phyloP scores from a whole-genome alignment of 495 filamentous ascomycete species.

The Chlorociboria aeruginascens region DNA sequence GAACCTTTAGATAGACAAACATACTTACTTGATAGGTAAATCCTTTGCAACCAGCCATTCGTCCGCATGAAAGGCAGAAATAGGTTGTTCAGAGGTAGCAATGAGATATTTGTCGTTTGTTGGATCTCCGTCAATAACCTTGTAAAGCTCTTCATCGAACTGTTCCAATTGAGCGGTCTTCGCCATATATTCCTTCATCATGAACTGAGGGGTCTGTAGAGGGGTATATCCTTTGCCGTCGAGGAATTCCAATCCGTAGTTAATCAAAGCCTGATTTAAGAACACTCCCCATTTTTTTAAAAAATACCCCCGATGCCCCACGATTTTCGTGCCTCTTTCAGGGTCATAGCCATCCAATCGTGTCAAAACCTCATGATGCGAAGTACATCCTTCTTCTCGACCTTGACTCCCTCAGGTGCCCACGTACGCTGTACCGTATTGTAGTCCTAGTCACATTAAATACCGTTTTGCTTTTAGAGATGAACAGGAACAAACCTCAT shows the following conservation, averaged over 20 bases:
- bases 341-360: conserved; percentile 87
- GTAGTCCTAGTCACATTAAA: conserved; percentile 45
- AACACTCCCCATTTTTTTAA: conserved; percentile 85
- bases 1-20: background rate
- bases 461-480: background rate
- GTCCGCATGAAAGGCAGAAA: conserved; percentile 82
- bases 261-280: conserved; percentile 81
- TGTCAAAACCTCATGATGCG: conserved; percentile 88
- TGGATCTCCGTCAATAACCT: conserved; percentile 78
- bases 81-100: conserved; percentile 90
- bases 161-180: conserved; percentile 96
- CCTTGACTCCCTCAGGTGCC: conserved; percentile 58
- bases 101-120: conserved; percentile 94
- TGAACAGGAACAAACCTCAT: conserved; percentile 45
- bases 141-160: conserved; percentile 96
- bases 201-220: conserved; percentile 89
- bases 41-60: conserved; percentile 85
- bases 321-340: conserved; percentile 86
- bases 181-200: conserved; percentile 94
- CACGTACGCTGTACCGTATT: conserved; percentile 67
- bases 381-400: conserved; percentile 66
- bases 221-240: conserved; percentile 66
- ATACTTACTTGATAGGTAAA: conserved; percentile 64
- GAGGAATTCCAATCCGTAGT: conserved; percentile 88
- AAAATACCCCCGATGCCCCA: conserved; percentile 92